Conservation (phyloP, 1,284 basidiomycete genomes). For the Apiotrichum gracile region DNA sequence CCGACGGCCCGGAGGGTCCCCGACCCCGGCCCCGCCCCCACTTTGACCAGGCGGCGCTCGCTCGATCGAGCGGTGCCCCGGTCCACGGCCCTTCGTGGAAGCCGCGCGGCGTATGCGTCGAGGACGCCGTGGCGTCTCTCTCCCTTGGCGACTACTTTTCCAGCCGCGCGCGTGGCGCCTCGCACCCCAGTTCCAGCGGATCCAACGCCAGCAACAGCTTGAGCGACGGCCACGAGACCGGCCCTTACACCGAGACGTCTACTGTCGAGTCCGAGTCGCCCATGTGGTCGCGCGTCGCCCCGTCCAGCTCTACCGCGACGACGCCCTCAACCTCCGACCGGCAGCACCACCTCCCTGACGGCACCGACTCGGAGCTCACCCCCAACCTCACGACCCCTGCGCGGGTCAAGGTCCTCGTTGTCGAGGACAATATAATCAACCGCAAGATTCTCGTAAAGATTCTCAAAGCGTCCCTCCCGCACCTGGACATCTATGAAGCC, state of each 20-base stretch:
- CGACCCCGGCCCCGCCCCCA: slow-evolving; percentile 5
- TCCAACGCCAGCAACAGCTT: not conserved
- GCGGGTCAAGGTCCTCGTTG: slow-evolving; percentile 34
- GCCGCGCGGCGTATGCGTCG: slow-evolving; percentile 29
- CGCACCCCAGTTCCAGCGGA: not conserved
- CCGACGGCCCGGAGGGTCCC: not conserved
- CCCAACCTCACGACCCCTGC: not conserved
- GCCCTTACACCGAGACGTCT: not conserved
- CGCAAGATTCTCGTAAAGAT: slow-evolving; percentile 43
- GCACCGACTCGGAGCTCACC: not conserved
- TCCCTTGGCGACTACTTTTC: slow-evolving; percentile 39
- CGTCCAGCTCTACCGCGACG: not conserved
- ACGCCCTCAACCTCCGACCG: not conserved
- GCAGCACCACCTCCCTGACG: not conserved
- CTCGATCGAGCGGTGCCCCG: not conserved
- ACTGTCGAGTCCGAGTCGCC: not conserved
- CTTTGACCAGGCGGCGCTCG: slow-evolving; percentile 1
- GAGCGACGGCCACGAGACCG: not conserved
- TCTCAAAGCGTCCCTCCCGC: slow-evolving; percentile 24
- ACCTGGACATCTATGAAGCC: slow-evolving; percentile 33
- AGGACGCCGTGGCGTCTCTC: slow-evolving; percentile 36
- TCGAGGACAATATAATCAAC: slow-evolving; percentile 46
- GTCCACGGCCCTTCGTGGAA: slow-evolving; percentile 17
- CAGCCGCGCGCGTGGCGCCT: not conserved
- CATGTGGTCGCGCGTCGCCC: not conserved